Percentiles rank a stretch among this genome's conserved stretches.
Conservation (phyloP, 805 yeast genomes). For the Kodamaea kaohsiungensis region DNA sequence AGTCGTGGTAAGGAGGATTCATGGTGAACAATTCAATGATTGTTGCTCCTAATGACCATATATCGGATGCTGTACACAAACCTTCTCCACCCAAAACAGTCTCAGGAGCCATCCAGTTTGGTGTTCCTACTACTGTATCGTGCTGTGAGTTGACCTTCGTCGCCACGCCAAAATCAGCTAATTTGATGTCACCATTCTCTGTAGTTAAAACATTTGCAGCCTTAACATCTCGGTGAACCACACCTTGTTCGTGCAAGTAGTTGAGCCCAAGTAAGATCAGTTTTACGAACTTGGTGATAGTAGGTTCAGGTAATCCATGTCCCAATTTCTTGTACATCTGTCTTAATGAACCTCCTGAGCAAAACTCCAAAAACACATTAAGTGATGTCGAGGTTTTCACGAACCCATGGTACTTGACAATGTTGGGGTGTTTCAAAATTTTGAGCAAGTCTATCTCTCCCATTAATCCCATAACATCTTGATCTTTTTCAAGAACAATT, state of each 20-base stretch:
- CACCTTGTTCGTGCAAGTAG: conserved; percentile 70
- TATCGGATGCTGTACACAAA: conserved; percentile 84
- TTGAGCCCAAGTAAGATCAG: conserved; percentile 62
- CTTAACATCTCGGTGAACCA: conserved; percentile 85
- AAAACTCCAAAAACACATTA: conserved; percentile 62
- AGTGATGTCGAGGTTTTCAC: conserved; percentile 53
- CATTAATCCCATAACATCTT: conserved; percentile 50
- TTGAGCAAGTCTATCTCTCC: conserved; percentile 68
- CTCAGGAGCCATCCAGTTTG: conserved; percentile 99
- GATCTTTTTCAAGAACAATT: conserved; percentile 56
- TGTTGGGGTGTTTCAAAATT: conserved; percentile 63
- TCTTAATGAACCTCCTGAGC: conserved; percentile 64
- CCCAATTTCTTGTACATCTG: conserved; percentile 48
- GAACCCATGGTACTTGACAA: conserved; percentile 69
- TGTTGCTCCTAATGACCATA: conserved; percentile 96
- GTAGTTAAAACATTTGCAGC: conserved; percentile 87
- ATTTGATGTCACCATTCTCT: conserved; percentile 64
- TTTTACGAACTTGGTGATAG: conserved; percentile 49
- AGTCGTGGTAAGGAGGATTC: conserved; percentile 80
- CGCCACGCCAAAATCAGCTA: conserved; percentile 97
- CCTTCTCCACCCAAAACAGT: conserved; percentile 78
- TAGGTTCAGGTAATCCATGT: conserved; percentile 55
- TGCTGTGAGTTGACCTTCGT: conserved; percentile 50
- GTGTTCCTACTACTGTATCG: conserved; percentile 71
- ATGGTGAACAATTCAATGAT: conserved; percentile 84